phyloP scores from a whole-genome alignment of 1,284 basidiomycete species.

The Melampsora allii-populina region DNA sequence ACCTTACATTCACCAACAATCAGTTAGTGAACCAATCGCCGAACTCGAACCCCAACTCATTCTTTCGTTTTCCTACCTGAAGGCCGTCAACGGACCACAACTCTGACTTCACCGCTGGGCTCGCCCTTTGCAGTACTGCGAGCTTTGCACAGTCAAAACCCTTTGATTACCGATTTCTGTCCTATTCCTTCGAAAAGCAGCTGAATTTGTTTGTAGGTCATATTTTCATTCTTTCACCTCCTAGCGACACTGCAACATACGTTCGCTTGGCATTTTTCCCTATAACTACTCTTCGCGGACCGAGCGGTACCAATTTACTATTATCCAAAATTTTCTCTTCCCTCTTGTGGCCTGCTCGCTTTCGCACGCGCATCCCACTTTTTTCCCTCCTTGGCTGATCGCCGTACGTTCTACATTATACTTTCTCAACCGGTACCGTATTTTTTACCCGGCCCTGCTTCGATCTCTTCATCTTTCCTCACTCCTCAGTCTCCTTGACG shows the following conservation, averaged over 20 bases:
- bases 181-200: not conserved
- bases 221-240: not conserved
- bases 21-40: not conserved
- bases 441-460: not conserved
- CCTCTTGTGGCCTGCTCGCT: not conserved
- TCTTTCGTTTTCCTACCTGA: not conserved
- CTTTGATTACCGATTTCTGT: not conserved
- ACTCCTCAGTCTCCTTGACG: not conserved
- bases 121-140: not conserved
- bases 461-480: not conserved
- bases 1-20: not conserved
- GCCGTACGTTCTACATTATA: not conserved
- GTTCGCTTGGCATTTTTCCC: not conserved
- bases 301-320: not conserved
- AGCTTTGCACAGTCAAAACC: not conserved
- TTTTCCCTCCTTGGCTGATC: not conserved
- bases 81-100: not conserved
- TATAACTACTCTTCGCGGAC: not conserved
- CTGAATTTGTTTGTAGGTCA: not conserved
- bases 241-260: not conserved
- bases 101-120: not conserved
- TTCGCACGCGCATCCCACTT: conserved; percentile 4
- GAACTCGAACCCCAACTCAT: not conserved
- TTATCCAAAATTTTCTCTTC: not conserved
- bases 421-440: not conserved